phyloP scores from a whole-genome alignment of 768 basidiomycete species.

The Suillus hirtellus region DNA sequence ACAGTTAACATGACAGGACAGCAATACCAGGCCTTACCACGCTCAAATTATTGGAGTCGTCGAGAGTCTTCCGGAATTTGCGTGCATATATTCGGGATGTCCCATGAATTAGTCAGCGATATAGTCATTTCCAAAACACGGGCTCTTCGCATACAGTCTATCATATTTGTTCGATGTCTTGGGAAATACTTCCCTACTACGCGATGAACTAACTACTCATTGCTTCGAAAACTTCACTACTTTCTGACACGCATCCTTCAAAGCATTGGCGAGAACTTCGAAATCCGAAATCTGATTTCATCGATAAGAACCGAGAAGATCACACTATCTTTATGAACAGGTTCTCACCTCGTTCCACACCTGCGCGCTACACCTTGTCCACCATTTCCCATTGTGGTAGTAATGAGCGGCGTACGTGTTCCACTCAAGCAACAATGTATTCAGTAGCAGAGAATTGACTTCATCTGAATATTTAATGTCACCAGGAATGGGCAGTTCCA shows the following conservation, averaged over 20 bases:
- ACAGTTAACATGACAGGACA: not conserved
- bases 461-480: constrained; percentile 24
- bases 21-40: not conserved
- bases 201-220: not conserved
- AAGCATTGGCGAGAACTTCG: constrained; percentile 28
- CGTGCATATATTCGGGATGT: not conserved
- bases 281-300: constrained; percentile 32
- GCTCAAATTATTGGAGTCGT: not conserved
- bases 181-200: not conserved
- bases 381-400: constrained; percentile 34
- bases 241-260: constrained; percentile 25
- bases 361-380: constrained; percentile 33
- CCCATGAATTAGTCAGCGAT: not conserved
- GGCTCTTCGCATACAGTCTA: not conserved
- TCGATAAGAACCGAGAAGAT: not conserved
- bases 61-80: not conserved
- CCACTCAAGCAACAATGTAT: constrained; percentile 25
- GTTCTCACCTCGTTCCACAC: constrained; percentile 34
- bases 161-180: not conserved
- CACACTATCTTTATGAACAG: not conserved
- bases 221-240: constrained; percentile 15
- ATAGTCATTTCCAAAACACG: not conserved
- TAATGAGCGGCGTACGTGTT: constrained; percentile 15
- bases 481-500: constrained; percentile 38
- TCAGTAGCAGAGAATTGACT: constrained; percentile 17